Conservation (phyloP, 345 rosid genomes). For the Salix purpurea region DNA sequence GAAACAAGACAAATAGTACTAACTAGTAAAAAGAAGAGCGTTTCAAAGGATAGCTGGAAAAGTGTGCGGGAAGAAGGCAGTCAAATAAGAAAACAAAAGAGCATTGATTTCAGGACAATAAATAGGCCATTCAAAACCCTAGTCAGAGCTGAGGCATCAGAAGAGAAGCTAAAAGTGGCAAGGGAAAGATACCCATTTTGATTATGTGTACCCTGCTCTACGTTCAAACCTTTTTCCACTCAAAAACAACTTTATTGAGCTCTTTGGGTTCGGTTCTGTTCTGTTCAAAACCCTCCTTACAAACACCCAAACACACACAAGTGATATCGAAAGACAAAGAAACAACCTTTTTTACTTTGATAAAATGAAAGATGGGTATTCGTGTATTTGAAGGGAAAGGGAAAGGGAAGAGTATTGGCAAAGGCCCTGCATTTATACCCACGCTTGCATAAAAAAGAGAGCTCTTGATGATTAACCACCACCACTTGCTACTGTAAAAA, state of each 20-base stretch:
- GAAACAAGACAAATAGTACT: constrained; percentile 14
- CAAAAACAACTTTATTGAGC: constrained; percentile 35
- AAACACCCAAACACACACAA: constrained; percentile 18
- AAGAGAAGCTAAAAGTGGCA: constrained; percentile 40
- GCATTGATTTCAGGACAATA: constrained; percentile 63
- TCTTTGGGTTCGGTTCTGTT: constrained; percentile 23
- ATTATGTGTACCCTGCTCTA: constrained; percentile 48
- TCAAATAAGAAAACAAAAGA: constrained; percentile 47
- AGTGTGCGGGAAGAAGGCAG: constrained; percentile 32
- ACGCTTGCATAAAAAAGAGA: constrained; percentile 95
- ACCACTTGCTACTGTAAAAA: constrained; percentile 57
- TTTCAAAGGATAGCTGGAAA: constrained; percentile 32
- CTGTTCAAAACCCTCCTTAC: constrained; percentile 26
- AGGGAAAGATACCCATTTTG: constrained; percentile 79
- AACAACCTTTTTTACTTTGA: neutral
- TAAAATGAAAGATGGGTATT: constrained; percentile 11
- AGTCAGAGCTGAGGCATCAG: constrained; percentile 48
- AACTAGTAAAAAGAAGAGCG: constrained; percentile 14
- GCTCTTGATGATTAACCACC: constrained; percentile 93
- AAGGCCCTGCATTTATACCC: constrained; percentile 81
- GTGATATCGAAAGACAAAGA: constrained; percentile 13
- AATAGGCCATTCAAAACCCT: constrained; percentile 55
- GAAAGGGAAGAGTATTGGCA: constrained; percentile 29
- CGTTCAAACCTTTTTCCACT: constrained; percentile 34
- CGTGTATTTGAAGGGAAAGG: constrained; percentile 19